Conservation (phyloP, 2,329 filamentous ascomycete species). For the Monilinia vaccinii-corymbosi region DNA sequence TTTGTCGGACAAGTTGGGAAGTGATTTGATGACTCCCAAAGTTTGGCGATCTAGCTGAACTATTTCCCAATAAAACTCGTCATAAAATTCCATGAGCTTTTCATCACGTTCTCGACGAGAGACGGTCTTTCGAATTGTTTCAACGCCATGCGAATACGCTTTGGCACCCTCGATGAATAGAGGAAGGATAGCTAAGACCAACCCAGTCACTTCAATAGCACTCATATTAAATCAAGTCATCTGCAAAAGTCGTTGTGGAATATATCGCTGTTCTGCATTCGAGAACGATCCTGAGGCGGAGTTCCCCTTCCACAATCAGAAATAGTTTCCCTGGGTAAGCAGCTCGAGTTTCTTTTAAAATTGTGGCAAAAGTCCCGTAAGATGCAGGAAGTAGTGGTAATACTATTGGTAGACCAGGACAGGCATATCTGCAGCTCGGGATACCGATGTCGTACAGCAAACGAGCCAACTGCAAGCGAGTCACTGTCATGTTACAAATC, state of each 20-base stretch:
- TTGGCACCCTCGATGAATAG: background rate
- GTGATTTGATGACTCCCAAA: background rate
- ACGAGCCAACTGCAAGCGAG: background rate
- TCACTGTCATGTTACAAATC: background rate
- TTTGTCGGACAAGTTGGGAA: background rate
- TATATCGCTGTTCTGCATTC: background rate
- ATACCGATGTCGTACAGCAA: background rate
- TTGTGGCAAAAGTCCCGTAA: background rate
- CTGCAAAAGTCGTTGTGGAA: too few relatives aligned
- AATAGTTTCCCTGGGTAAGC: background rate
- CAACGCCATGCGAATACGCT: background rate
- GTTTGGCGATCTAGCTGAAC: constrained; percentile 1
- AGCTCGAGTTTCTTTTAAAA: background rate
- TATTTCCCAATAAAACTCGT: constrained; percentile 5
- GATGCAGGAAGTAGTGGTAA: background rate
- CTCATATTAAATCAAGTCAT: background rate
- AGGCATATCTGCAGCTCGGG: background rate
- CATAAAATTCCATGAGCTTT: background rate
- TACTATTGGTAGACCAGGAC: background rate
- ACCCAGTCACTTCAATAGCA: background rate
- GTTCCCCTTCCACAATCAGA: background rate
- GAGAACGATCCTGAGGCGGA: background rate
- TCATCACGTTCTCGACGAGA: constrained; percentile 1
- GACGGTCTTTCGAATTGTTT: background rate
- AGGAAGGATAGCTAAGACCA: background rate